Conservation (phyloP, 164 flowering plant species). For the Umbilicus rupestris region DNA sequence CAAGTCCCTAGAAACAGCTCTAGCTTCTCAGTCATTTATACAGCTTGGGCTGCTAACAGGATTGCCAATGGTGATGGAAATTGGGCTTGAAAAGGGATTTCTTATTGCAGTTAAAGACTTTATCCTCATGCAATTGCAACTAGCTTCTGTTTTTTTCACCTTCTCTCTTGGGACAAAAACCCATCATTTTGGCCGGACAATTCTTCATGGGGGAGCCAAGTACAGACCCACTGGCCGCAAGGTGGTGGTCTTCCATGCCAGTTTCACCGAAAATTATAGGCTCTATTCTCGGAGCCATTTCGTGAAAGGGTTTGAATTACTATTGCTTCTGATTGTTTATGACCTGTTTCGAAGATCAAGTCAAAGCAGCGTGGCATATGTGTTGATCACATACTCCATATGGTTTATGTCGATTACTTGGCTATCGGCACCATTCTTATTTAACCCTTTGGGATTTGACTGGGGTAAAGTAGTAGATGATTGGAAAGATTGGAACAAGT, state of each 20-base stretch:
- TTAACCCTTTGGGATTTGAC: slow-evolving; percentile 85
- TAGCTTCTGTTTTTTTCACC: slow-evolving; percentile 92
- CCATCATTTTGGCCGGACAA: slow-evolving; percentile 85
- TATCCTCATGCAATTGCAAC: slow-evolving; percentile 86
- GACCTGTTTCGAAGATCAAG: slow-evolving; percentile 54
- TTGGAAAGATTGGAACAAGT: slow-evolving; percentile 93
- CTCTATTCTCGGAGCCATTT: slow-evolving; percentile 95
- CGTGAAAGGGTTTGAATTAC: slow-evolving; percentile 81
- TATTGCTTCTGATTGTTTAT: slow-evolving; percentile 69
- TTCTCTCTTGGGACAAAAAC: slow-evolving; percentile 80
- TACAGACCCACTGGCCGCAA: slow-evolving; percentile 89
- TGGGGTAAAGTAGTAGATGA: slow-evolving; percentile 86
- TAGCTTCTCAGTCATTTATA: slow-evolving; percentile 85
- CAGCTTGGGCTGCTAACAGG: slow-evolving; percentile 95
- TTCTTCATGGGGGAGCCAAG: slow-evolving; percentile 93
- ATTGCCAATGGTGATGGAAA: slow-evolving; percentile 92
- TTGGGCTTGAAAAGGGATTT: slow-evolving; percentile 86
- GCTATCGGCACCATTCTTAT: slow-evolving; percentile 91
- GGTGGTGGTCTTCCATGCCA: slow-evolving; percentile 83
- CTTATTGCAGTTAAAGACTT: slow-evolving; percentile 73
- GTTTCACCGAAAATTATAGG: slow-evolving; percentile 78
- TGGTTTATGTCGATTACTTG: slow-evolving; percentile 91
- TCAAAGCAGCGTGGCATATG: slow-evolving; percentile 58
- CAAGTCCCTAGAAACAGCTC: slow-evolving; percentile 75
- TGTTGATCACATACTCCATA: slow-evolving; percentile 64